Percentiles rank a stretch among this genome's conserved stretches.
Conservation (phyloP, 371 early-diverging fungal genomes). For the Sporodiniella umbellata region DNA sequence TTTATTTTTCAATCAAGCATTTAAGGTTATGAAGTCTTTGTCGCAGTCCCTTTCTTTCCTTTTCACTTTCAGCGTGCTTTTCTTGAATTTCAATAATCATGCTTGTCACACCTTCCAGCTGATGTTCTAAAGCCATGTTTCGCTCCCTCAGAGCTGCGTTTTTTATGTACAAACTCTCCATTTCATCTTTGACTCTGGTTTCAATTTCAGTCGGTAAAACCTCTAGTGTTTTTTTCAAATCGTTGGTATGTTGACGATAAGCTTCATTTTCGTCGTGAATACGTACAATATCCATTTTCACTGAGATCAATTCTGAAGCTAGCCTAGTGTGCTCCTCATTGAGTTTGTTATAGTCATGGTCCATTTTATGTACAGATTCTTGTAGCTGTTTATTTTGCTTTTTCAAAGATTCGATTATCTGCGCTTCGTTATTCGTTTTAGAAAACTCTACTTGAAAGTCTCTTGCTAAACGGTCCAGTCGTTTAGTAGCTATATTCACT, state of each 20-base stretch:
- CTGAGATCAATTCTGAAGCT: slow-evolving; percentile 51
- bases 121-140: slow-evolving; percentile 77
- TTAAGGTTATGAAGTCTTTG: slow-evolving; percentile 63
- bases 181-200: slow-evolving; percentile 67
- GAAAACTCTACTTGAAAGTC: slow-evolving; percentile 68
- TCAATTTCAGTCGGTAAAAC: slow-evolving; percentile 62
- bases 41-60: slow-evolving; percentile 60
- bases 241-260: slow-evolving; percentile 56
- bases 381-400: slow-evolving; percentile 68
- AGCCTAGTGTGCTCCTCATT: slow-evolving; percentile 69
- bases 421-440: slow-evolving; percentile 64
- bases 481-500: slow-evolving; percentile 63
- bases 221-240: slow-evolving; percentile 55
- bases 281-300: slow-evolving; percentile 59
- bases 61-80: slow-evolving; percentile 74
- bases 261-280: slow-evolving; percentile 59
- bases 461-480: slow-evolving; percentile 68
- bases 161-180: slow-evolving; percentile 75
- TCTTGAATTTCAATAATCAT: slow-evolving; percentile 69
- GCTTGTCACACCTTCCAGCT: slow-evolving; percentile 66
- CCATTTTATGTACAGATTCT: slow-evolving; percentile 57
- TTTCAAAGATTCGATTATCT: slow-evolving; percentile 61
- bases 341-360: slow-evolving; percentile 55
- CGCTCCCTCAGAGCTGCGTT: slow-evolving; percentile 70
- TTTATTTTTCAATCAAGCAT: slow-evolving; percentile 33